These are phyloP conservation scores for Phytophthora vignae DNA, from an alignment of 352 stramenopile genomes.

Conservation along the genomic window DNA sequence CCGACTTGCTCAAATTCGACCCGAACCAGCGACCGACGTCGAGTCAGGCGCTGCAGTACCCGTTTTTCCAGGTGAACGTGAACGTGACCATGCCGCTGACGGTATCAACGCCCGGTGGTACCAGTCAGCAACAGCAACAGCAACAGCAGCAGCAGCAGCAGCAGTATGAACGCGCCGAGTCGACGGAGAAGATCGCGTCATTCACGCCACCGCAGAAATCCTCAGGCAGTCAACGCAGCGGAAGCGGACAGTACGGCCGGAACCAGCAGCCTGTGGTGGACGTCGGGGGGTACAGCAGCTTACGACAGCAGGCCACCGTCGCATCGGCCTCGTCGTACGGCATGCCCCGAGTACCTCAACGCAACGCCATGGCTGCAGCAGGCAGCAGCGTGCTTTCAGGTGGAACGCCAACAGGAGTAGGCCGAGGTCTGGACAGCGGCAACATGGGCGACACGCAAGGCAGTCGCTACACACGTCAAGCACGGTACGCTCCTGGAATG, in stretches of 20 bases:
- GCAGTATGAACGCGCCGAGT: constrained; percentile 57
- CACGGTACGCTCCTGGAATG: constrained; percentile 79
- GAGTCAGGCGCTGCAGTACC: constrained; percentile 94
- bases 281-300: constrained; percentile 49
- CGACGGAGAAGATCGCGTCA: constrained; percentile 43
- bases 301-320: constrained; percentile 39
- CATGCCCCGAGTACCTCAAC: constrained; percentile 52
- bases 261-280: constrained; percentile 64
- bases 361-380: constrained; percentile 79
- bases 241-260: constrained; percentile 54
- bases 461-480: constrained; percentile 83
- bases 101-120: constrained; percentile 62
- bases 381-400: constrained; percentile 71
- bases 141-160: constrained; percentile 55
- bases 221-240: constrained; percentile 46
- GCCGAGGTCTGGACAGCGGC: constrained; percentile 55
- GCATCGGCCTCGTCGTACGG: constrained; percentile 42
- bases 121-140: constrained; percentile 33
- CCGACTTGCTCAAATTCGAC: constrained; percentile 94
- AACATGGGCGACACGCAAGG: constrained; percentile 56
- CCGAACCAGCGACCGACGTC: constrained; percentile 93
- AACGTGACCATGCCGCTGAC: constrained; percentile 79
- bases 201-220: constrained; percentile 77
- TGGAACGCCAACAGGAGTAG: constrained; percentile 57
- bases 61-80: constrained; percentile 94